Base-by-base conservation (phyloP, 192 early-diverging fungal species). In the Entophlyctis luteolus region DNA sequence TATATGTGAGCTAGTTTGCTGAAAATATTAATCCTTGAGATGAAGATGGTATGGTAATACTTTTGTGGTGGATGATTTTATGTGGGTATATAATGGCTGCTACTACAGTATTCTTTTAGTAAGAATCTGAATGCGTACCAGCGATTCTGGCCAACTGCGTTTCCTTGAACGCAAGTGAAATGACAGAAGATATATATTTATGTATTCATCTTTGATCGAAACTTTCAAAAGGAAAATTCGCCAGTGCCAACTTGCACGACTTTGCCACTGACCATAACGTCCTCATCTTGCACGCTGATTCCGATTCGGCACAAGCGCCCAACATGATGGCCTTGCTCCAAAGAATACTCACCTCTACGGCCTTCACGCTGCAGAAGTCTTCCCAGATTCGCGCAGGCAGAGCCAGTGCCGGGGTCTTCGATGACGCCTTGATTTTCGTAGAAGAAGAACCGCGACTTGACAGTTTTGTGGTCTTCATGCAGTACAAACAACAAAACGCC, bases 361-460 rank as follows among this genome's bases (percentile, higher is more conserved):
- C 50, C 50, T 37, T 62, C 48, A 8, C 38, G 48, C 48, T 73
- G 65, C 48, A 73, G 37, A 23, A 69, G 35, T 20, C 55, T n/a
- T n/a, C 72, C 72, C 42, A 73, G 32, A 62, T 67, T 68, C 2
- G 72, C 65, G 55, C 66, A 69, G 0, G 72, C 72, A 54, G 47
- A 53, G 10, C 72, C 72, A 4, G 72, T 73, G 2, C 71, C 71
- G 33, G 72, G 66, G 42, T 73, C 72, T 53, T 73, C 72, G 23
- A 73, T 38, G 10, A 69, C 67, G 37, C 45, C 48, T 3, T 34
- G 14, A 23, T 32, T 48, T 16, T 69, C 72, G 20, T 27, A 25
- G 72, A 69, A 73, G 45, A 73, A 73, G 66, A 60, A 69, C 12
- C 72, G 45, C 22, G 56, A 48, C 56, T 65, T 73, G 35, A 73